Conservation (phyloP, 2,329 filamentous ascomycete genomes). For the Penicillium rolfsii region DNA sequence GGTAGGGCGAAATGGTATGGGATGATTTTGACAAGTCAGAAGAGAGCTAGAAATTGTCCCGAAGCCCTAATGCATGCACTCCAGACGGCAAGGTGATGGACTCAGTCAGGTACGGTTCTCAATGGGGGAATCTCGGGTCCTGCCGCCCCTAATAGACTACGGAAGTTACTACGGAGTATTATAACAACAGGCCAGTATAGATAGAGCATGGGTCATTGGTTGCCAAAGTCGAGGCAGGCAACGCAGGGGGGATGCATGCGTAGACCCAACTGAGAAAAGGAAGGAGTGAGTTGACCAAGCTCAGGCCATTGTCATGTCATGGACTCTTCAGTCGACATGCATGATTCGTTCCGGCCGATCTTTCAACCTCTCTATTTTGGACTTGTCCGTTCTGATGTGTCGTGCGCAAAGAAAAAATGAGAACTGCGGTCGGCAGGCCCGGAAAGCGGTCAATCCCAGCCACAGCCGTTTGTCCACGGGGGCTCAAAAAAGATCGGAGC, state of each 20-base stretch:
- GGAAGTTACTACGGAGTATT: not conserved
- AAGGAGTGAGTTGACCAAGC: not conserved
- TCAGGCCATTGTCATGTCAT: constrained; percentile 6
- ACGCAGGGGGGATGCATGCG: not conserved
- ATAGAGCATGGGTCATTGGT: not conserved
- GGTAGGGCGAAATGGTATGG: not conserved
- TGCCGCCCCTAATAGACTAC: not conserved
- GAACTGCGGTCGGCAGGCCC: constrained; percentile 5
- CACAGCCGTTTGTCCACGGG: constrained; percentile 19
- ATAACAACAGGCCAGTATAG: not conserved
- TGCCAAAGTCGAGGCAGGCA: not conserved
- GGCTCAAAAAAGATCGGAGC: constrained; percentile 20
- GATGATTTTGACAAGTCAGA: constrained; percentile 5
- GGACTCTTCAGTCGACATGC: not conserved
- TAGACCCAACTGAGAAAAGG: not conserved
- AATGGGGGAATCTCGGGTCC: constrained; percentile 13
- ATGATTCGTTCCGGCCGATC: constrained; percentile 3
- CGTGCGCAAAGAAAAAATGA: constrained; percentile 3
- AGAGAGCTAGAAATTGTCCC: not conserved
- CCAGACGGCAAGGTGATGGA: constrained; percentile 11
- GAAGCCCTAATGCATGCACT: constrained; percentile 21
- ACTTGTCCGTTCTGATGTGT: constrained; percentile 22
- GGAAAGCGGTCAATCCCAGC: constrained; percentile 22
- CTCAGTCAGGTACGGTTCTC: constrained; percentile 9
- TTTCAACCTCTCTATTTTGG: constrained; percentile 3